Conservation (phyloP, 2,329 filamentous ascomycete species). For the Chalara sp. region DNA sequence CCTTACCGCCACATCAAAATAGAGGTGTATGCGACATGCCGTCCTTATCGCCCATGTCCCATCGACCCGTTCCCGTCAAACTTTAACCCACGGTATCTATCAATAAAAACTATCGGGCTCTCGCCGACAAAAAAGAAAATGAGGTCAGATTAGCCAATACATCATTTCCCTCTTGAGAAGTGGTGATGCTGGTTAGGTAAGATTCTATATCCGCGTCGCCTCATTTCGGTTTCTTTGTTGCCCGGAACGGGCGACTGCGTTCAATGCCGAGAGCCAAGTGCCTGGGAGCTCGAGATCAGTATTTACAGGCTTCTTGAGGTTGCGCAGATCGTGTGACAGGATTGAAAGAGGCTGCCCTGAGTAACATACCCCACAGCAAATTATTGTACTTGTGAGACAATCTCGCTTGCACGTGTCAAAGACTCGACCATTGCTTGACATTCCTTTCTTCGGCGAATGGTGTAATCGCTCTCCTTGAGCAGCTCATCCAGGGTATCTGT, state of each 20-base stretch:
- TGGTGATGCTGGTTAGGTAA: not conserved
- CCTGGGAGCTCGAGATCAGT: not conserved
- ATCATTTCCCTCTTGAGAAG: not conserved
- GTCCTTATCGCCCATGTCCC: not conserved
- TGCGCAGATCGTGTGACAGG: not conserved
- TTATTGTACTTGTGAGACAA: slow-evolving; percentile 68
- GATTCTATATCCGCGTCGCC: slow-evolving; percentile 11
- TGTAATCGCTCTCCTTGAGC: slow-evolving; percentile 97
- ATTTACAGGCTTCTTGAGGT: not conserved
- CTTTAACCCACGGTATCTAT: too few species aligned
- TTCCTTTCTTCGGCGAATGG: slow-evolving; percentile 87
- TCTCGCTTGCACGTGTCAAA: slow-evolving; percentile 82
- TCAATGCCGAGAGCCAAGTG: slow-evolving; percentile 4
- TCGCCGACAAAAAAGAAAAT: too few species aligned
- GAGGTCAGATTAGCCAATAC: slow-evolving; percentile 14
- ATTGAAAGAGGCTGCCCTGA: not conserved
- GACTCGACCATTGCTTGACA: slow-evolving; percentile 99
- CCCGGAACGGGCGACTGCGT: slow-evolving; percentile 10
- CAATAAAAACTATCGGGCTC: too few species aligned
- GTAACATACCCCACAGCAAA: not conserved
- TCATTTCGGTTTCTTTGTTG: slow-evolving; percentile 5
- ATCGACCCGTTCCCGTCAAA: too few species aligned
- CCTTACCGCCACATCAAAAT: slow-evolving; percentile 1
- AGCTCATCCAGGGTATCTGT: slow-evolving; percentile 84
- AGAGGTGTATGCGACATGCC: slow-evolving; percentile 2